Base-by-base conservation (phyloP, 805 yeast species). In the Teunomyces pallodes region DNA sequence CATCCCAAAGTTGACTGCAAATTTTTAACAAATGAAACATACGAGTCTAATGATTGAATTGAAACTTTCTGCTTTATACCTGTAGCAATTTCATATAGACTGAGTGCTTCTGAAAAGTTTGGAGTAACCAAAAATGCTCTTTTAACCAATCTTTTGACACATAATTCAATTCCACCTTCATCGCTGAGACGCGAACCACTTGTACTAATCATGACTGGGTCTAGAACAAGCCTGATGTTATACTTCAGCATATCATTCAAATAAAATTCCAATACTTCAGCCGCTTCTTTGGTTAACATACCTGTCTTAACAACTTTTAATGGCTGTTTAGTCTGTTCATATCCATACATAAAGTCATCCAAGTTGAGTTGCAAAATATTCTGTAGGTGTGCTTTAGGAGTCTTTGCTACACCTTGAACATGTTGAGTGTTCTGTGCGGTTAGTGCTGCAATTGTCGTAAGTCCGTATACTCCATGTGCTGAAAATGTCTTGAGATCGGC, bases 171-270 rank as follows among this genome's bases (percentile, higher is more conserved):
- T 2, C 79, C 78, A 0, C 71, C 66, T 29, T 72, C 70, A 31
- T 75, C 78, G 28, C 83, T 74, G 38, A 90, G 69, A 3, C 68
- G 60, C 14, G 80, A 76, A 1, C 96, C 96, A 0, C 94, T 82
- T 0, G 96, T 87, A 3, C 94, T 82, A 8, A 86, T 83, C 80
- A 90, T 78, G 4, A 90, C 96, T 0, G 97, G 96, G 61, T 90
- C 97, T 38, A 90, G 73, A 1, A 88, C 82, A 16, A 89, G 54
- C 48, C 58, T 61, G 20, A 72, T 57, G 0, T 48, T 46, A 10
- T 56, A 45, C 5, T 55, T 38, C 3, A 67, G 59, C 32, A 73
- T 64, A 29, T 62, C 55, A 1, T 56, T 59, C 26, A 80, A 49
- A 43, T 67, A 64, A 5, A 65, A 66, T 4, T 61, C 53, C 36